Evolutionary conservation across 2,329 filamentous ascomycete genomes (phyloP), one percentile per base, ranked within the genome.

Genomic region (Fusarium concolor): DNA sequence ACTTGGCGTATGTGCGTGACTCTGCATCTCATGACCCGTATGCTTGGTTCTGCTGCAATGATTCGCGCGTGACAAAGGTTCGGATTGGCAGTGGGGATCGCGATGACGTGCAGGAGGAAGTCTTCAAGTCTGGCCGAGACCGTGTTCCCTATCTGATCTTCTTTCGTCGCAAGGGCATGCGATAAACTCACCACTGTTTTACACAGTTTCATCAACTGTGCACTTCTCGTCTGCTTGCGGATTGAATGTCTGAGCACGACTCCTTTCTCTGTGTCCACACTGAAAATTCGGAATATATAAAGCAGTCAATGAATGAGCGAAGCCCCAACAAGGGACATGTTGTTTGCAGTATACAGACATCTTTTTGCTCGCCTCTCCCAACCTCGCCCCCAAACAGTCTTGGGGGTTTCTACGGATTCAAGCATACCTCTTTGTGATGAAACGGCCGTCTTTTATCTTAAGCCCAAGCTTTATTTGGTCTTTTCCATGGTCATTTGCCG

Each of bases 1-100:
- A 97, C 77, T 90, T 90, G 53, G 86, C 89, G 5, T 89, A 91
- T 59, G 87, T 92, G 63, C 86, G 87, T 43, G 87, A 90, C 71
- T 82, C 84, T 37, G 82, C 82, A 37, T 78, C 78, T 15, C 76
- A 78, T 37, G 78, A 83, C 58, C 78, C 78, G 7, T 78, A 78
- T 33, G 78, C 76, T 22, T 88, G 86, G 86, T 79, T 81, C 62
- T 72, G 77, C 61, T 85, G 83, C 71, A 82, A 87, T 62, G 86
- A 89, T 66, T 71, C 72, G 17, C 58, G 61, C 2, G 79, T 85
- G 7, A 77, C 72, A 12, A 77, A 77, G 51, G 77, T 84, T n/a
- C 79, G 79, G 49, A 80, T 84, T 47, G 81, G 80, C 18, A 76
- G 76, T 17, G 76, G 76, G 6, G 74, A 73, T 24, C 67, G 67